Percentiles rank a stretch among this genome's conserved stretches.
Conservation (phyloP, 352 stramenopile genomes). For the Pythium plurisporium region DNA sequence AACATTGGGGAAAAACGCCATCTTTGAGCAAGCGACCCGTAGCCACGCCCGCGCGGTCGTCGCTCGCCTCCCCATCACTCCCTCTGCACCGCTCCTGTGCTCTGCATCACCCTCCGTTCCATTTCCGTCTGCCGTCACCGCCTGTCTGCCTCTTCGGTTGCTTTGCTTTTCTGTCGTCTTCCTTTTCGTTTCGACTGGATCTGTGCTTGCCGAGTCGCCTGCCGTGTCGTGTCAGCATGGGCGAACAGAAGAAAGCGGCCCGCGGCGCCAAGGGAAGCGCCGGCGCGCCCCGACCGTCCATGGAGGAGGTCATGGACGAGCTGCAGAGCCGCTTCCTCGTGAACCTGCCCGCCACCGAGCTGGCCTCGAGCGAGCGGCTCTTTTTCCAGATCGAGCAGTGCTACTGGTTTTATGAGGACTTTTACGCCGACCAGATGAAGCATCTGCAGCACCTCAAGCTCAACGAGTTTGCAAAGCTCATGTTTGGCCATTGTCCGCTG, state of each 20-base stretch:
- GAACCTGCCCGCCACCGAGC: conserved; percentile 90
- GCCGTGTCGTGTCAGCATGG: too few species aligned
- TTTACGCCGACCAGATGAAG: conserved; percentile 89
- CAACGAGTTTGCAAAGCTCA: conserved; percentile 91
- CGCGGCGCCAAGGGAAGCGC: conserved; percentile 10
- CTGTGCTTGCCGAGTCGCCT: too few species aligned
- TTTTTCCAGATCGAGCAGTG: conserved; percentile 98
- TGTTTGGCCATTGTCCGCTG: conserved; percentile 91
- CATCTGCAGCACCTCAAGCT: conserved; percentile 89
- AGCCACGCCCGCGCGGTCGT: neutral
- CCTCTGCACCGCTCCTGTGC: neutral
- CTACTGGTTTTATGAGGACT: conserved; percentile 98
- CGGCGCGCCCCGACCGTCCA: conserved; percentile 28
- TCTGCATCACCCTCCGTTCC: neutral
- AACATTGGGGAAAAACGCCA: conserved; percentile 3
- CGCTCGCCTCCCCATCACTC: neutral
- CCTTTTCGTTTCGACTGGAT: too few species aligned
- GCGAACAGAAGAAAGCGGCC: conserved; percentile 25
- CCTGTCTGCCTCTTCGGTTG: neutral
- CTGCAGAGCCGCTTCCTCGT: conserved; percentile 95
- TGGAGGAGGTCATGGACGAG: conserved; percentile 94
- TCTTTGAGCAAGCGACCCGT: neutral
- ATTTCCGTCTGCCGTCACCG: neutral
- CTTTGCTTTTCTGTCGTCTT: too few species aligned
- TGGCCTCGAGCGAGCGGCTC: conserved; percentile 90